Conservation (phyloP, 306 rosid genomes). For the Prunus mira region DNA sequence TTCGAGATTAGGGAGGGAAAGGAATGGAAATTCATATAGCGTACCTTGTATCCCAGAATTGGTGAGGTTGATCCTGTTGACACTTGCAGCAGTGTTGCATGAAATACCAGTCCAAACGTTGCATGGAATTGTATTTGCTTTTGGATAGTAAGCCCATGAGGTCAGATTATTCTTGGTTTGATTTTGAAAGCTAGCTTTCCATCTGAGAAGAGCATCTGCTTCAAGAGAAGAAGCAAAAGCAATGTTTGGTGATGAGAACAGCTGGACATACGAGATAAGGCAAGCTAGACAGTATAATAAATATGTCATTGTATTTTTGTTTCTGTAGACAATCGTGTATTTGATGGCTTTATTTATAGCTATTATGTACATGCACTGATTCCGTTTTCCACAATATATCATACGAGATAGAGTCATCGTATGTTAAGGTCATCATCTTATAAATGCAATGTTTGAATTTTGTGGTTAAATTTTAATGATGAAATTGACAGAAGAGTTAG, state of each 20-base stretch:
- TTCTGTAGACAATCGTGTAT: too few relatives aligned
- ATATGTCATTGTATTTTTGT: neutral
- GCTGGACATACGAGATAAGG: neutral
- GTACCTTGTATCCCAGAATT: conserved; percentile 19
- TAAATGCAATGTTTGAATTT: too few relatives aligned
- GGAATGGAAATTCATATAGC: conserved; percentile 18
- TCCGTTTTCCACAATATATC: too few relatives aligned
- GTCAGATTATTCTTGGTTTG: neutral
- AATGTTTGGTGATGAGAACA: neutral
- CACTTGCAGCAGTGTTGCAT: conserved; percentile 11
- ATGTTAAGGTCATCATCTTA: too few relatives aligned
- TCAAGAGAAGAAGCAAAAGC: neutral
- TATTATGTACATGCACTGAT: too few relatives aligned
- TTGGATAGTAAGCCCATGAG: neutral
- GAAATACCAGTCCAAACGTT: conserved; percentile 20
- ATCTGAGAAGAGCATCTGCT: neutral
- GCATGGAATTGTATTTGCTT: neutral
- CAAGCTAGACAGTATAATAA: neutral
- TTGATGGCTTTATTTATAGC: too few relatives aligned
- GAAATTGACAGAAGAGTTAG: too few relatives aligned
- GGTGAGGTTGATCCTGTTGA: conserved; percentile 15
- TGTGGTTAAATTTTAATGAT: too few relatives aligned
- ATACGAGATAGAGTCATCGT: too few relatives aligned
- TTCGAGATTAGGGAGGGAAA: conserved; percentile 13
- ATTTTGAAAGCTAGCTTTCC: neutral